Conservation (phyloP, 164 flowering plant genomes). For the Nymphaea colorata region DNA sequence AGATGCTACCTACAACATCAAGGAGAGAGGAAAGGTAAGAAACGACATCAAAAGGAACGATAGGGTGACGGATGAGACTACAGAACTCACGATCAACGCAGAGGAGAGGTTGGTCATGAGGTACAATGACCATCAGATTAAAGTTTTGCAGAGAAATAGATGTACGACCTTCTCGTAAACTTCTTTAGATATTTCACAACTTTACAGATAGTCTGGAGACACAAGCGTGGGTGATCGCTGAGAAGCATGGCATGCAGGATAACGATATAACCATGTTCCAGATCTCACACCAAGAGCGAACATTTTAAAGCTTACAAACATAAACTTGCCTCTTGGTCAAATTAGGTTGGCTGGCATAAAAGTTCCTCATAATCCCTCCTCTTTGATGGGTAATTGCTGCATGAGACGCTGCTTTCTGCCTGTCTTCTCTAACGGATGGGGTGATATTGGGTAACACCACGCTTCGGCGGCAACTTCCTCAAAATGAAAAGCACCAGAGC, state of each 20-base stretch:
- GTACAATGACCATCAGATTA: no score
- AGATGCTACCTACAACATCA: no score
- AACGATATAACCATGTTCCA: neutral
- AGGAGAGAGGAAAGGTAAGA: no score
- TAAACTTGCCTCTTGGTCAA: neutral
- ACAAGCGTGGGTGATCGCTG: neutral
- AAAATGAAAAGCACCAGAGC: conserved; percentile 74
- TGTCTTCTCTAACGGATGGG: conserved; percentile 50
- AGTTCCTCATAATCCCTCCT: neutral
- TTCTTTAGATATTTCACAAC: neutral
- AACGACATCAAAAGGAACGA: no score
- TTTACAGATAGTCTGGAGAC: neutral
- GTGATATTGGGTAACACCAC: conserved; percentile 76
- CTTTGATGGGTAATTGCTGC: neutral
- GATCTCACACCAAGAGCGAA: neutral
- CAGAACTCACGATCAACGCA: no score
- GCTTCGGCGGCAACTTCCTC: conserved; percentile 93
- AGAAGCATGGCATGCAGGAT: neutral
- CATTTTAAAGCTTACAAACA: neutral
- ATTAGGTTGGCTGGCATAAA: neutral
- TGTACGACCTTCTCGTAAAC: neutral
- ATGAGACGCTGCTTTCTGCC: neutral
- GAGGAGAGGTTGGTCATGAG: no score
- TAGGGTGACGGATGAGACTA: no score
- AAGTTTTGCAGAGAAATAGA: no score